Base-by-base conservation (phyloP, 345 rosid species). In the Populus nigra region DNA sequence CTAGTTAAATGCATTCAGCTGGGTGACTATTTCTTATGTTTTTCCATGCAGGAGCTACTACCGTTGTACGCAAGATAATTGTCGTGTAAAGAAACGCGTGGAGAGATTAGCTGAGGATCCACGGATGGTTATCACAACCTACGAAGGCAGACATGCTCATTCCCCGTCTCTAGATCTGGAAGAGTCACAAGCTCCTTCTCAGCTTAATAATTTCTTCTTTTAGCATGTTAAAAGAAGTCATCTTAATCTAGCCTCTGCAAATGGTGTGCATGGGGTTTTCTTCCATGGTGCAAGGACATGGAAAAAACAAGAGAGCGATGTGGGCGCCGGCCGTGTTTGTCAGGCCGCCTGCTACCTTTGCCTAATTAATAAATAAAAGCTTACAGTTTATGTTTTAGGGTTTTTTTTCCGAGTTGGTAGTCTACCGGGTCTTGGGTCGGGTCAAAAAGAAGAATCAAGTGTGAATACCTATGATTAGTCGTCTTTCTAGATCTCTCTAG, bases 71-170 rank as follows among this genome's bases (percentile, higher is more conserved):
- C 91, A 96, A 80, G 98, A 94, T 66, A 96, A 86, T 50, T 96
- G 99, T 82, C 84, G 91, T 7, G 99, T 96, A 63, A 96, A 96
- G 92, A 96, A 96, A 83, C 84, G 99, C 38, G 99, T 96, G 71
- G 99, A 96, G 84, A 88, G 99, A 88, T 84, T 96, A 84, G 98
- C 98, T 0, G 99, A 96, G 79, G 99, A 96, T 79, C 98, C 98
- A 63, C 88, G 98, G 82, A 96, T 96, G 99, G 99, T 96, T 50
- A 96, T 96, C 61, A 96, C 99, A 53, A 93, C 99, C 36, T 96
- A 96, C 69, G 99, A 96, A 84, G 99, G 99, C 41, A 86, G 99
- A 71, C 99, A 96, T 41, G 88, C 75, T 65, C 99, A 96, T 79
- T 90, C 95, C 8, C 99, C 99, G 0, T 91, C 98, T 3, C 91